phyloP scores from a whole-genome alignment of 129 eudicot genomes.

The Deinandra increscens region DNA sequence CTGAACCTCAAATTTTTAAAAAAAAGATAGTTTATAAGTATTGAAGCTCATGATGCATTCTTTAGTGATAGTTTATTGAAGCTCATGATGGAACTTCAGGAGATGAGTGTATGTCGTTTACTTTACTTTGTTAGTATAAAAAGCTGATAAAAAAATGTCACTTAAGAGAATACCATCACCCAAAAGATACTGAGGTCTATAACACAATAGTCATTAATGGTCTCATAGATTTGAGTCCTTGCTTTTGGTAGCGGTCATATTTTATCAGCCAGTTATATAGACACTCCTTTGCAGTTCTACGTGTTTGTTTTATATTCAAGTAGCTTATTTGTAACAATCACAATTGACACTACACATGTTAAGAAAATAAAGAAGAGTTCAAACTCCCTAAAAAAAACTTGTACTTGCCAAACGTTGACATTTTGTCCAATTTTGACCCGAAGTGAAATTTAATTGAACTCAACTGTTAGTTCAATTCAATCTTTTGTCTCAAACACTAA shows the following conservation, averaged over 20 bases:
- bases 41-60: too few species aligned
- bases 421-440: not conserved
- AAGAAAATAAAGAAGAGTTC: not conserved
- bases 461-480: too few species aligned
- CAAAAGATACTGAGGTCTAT: not conserved
- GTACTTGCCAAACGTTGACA: not conserved
- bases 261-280: not conserved
- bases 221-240: not conserved
- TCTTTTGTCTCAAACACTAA: not conserved
- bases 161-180: not conserved
- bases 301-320: not conserved
- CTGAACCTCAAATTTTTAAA: too few species aligned
- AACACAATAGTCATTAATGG: not conserved
- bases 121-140: not conserved
- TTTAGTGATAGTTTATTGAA: too few species aligned
- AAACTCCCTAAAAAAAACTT: not conserved
- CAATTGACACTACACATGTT: not conserved
- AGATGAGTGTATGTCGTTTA: too few species aligned
- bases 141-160: not conserved
- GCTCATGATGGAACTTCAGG: too few species aligned
- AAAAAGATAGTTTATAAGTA: too few species aligned
- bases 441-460: too few species aligned
- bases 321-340: not conserved
- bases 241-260: not conserved
- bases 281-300: not conserved